These are phyloP conservation scores for Lanmaoa rubissima DNA, from an alignment of 768 basidiomycete genomes.

Conservation along the genomic window DNA sequence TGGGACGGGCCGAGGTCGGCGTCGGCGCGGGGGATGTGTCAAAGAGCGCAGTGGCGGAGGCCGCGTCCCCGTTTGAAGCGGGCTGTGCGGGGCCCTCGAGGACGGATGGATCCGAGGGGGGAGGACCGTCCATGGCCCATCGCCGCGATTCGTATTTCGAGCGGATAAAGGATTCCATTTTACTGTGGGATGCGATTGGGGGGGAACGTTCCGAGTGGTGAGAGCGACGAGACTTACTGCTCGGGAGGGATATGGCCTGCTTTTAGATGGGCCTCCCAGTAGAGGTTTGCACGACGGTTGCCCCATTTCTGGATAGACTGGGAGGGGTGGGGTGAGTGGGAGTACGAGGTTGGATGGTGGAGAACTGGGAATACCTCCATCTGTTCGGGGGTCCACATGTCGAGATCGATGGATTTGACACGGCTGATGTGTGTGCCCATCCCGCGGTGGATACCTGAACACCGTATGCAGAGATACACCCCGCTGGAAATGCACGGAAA, in stretches of 20 bases:
- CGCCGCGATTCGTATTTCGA: conserved; percentile 93
- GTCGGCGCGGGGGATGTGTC: conserved; percentile 6
- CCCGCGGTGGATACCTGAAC: conserved; percentile 94
- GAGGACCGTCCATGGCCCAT: conserved; percentile 92
- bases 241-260: conserved; percentile 90
- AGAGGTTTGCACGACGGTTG: conserved; percentile 86
- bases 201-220: no score
- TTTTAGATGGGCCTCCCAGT: conserved; percentile 97
- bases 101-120: conserved; percentile 75
- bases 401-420: conserved; percentile 96
- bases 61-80: conserved; percentile 9
- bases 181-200: conserved; percentile 47
- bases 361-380: conserved; percentile 65
- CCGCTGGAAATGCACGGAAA: conserved; percentile 49
- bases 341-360: background rate
- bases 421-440: conserved; percentile 99
- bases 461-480: conserved; percentile 93
- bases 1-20: background rate
- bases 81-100: conserved; percentile 48
- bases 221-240: conserved; percentile 60
- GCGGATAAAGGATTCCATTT: conserved; percentile 96
- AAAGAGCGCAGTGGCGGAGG: background rate
- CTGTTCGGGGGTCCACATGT: conserved; percentile 97
- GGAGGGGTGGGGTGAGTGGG: background rate
- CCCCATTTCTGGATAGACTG: conserved; percentile 93